Conservation (phyloP, 768 basidiomycete genomes). For the Sarcodon aspratus region DNA sequence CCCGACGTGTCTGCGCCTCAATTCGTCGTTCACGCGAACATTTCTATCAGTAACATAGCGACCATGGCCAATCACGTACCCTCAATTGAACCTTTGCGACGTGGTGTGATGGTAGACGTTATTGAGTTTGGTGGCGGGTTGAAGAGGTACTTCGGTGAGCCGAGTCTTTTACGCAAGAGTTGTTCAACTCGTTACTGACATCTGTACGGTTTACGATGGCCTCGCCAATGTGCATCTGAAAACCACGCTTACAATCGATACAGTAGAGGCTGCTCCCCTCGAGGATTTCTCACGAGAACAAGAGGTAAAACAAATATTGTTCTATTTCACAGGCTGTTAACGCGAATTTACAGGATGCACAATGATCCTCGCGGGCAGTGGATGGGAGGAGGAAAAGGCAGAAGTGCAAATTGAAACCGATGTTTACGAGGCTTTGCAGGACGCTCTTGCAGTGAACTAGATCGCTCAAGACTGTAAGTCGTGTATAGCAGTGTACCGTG, state of each 20-base stretch:
- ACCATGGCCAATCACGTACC: slow-evolving; percentile 98
- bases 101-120: slow-evolving; percentile 82
- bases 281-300: slow-evolving; percentile 87
- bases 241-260: slow-evolving; percentile 94
- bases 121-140: slow-evolving; percentile 65
- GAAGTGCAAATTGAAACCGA: too few relatives aligned
- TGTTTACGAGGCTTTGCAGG: too few relatives aligned
- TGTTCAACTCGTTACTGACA: neutral
- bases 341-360: slow-evolving; percentile 80
- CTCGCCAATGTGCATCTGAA: slow-evolving; percentile 98
- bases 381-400: too few relatives aligned
- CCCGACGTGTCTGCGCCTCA: too few relatives aligned
- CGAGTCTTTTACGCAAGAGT: neutral
- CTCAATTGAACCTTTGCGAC: slow-evolving; percentile 89
- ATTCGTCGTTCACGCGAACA: slow-evolving; percentile 95
- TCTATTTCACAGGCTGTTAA: slow-evolving; percentile 62
- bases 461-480: too few relatives aligned
- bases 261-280: slow-evolving; percentile 88
- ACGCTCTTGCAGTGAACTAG: too few relatives aligned
- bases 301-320: slow-evolving; percentile 25
- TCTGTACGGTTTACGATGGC: slow-evolving; percentile 71
- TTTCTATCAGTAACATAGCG: slow-evolving; percentile 97
- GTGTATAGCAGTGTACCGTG: too few relatives aligned
- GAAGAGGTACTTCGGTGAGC: slow-evolving; percentile 97
- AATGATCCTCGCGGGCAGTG: too few relatives aligned